Percentiles rank a stretch among this genome's conserved stretches.
phyloP scores from a whole-genome alignment of 2,329 filamentous ascomycete species.

The Pseudocercospora musae region DNA sequence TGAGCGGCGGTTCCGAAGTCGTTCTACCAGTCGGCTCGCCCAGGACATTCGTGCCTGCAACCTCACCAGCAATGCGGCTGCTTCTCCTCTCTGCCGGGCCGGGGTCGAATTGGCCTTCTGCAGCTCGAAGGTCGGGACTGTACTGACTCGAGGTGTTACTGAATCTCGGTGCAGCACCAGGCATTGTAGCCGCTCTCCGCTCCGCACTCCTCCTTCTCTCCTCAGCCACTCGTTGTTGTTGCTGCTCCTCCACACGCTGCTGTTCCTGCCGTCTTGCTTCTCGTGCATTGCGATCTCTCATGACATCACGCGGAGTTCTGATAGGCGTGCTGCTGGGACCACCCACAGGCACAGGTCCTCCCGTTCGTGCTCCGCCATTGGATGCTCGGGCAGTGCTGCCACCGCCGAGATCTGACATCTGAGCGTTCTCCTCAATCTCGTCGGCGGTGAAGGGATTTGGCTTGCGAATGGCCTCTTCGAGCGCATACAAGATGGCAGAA shows the following conservation, averaged over 20 bases:
- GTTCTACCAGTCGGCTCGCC: slow-evolving; percentile 34
- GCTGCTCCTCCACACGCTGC: slow-evolving; percentile 47
- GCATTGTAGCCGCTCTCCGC: slow-evolving; percentile 51
- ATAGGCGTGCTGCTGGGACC: slow-evolving; percentile 54
- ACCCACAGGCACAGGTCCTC: slow-evolving; percentile 54
- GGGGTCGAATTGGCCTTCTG: slow-evolving; percentile 26
- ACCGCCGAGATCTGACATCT: slow-evolving; percentile 81
- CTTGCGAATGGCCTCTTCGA: slow-evolving; percentile 84
- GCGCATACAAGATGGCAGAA: slow-evolving; percentile 84
- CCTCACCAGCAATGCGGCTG: slow-evolving; percentile 27
- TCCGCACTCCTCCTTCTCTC: slow-evolving; percentile 55
- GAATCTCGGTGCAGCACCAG: slow-evolving; percentile 23
- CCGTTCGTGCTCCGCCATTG: slow-evolving; percentile 56
- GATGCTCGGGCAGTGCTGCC: slow-evolving; percentile 41
- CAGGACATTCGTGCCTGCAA: slow-evolving; percentile 32
- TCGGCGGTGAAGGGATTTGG: slow-evolving; percentile 82
- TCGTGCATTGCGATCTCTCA: slow-evolving; percentile 78
- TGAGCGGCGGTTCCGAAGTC: slow-evolving; percentile 21
- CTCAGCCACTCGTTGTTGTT: slow-evolving; percentile 55
- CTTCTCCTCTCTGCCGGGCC: slow-evolving; percentile 17
- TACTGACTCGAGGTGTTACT: slow-evolving; percentile 32
- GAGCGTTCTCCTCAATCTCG: slow-evolving; percentile 79
- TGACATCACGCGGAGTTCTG: slow-evolving; percentile 82
- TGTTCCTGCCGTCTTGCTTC: slow-evolving; percentile 68
- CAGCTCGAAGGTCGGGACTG: slow-evolving; percentile 25